Conservation (phyloP, 1,284 basidiomycete genomes). For the Sporisorium iseilematis-ciliati region DNA sequence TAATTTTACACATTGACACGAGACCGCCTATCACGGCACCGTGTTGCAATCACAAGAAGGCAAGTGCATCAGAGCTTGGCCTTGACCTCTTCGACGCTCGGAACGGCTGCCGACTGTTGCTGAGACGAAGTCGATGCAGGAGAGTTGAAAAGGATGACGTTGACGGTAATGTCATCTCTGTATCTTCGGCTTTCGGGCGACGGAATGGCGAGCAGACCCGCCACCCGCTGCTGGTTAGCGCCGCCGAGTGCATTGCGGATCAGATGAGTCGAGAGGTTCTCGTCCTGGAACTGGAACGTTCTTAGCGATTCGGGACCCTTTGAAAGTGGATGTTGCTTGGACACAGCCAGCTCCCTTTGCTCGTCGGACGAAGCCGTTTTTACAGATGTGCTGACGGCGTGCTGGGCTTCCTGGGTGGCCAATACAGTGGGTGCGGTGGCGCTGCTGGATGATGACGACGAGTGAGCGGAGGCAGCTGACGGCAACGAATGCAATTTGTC, state of each 20-base stretch:
- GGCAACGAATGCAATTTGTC: constrained; percentile 39
- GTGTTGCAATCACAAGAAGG: not conserved
- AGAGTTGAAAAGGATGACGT: constrained; percentile 61
- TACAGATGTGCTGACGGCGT: constrained; percentile 5
- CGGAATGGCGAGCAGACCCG: constrained; percentile 85
- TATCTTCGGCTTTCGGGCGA: constrained; percentile 77
- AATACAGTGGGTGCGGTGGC: not conserved
- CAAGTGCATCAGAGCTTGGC: constrained; percentile 25
- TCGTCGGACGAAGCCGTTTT: constrained; percentile 34
- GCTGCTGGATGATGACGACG: constrained; percentile 1
- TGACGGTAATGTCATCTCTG: constrained; percentile 63
- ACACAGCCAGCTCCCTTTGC: constrained; percentile 40
- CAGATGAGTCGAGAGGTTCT: constrained; percentile 88
- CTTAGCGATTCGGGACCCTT: constrained; percentile 52
- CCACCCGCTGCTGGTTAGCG: constrained; percentile 78
- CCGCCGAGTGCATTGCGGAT: constrained; percentile 95
- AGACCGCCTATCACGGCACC: constrained; percentile 1
- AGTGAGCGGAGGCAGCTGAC: constrained; percentile 2
- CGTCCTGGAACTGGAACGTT: constrained; percentile 74
- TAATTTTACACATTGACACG: not conserved
- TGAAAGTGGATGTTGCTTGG: constrained; percentile 64
- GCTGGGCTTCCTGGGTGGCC: constrained; percentile 74
- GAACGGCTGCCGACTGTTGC: constrained; percentile 7
- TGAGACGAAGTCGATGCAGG: constrained; percentile 21
- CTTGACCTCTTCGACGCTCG: constrained; percentile 18